phyloP scores from a whole-genome alignment of 176 grass and related monocot species.

The Eragrostis nindensis region DNA sequence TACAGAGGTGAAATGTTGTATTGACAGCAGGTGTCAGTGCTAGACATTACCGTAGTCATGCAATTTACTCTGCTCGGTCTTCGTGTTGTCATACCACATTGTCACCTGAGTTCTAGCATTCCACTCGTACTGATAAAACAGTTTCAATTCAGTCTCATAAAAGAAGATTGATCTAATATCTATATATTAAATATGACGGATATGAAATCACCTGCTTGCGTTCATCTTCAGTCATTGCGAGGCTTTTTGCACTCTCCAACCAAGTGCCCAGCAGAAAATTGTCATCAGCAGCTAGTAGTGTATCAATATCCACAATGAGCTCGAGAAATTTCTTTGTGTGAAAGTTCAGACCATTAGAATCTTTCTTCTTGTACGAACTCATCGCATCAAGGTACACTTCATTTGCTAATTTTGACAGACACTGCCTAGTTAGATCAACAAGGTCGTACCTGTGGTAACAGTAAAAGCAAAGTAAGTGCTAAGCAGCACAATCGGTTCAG shows the following conservation, averaged over 20 bases:
- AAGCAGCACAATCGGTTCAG: neutral
- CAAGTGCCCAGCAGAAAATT: conserved; percentile 95
- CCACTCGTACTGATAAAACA: conserved; percentile 77
- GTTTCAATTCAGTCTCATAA: conserved; percentile 10
- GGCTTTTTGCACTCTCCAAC: conserved; percentile 86
- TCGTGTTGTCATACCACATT: conserved; percentile 96
- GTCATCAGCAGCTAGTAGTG: conserved; percentile 77
- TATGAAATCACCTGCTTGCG: conserved; percentile 59
- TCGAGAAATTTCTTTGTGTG: conserved; percentile 78
- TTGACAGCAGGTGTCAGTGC: neutral
- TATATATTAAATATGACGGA: conserved; percentile 9
- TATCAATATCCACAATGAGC: conserved; percentile 79
- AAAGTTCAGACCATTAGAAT: conserved; percentile 53
- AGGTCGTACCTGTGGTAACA: conserved; percentile 80
- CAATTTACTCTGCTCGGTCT: conserved; percentile 83
- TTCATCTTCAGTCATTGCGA: conserved; percentile 59
- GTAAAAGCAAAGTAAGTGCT: conserved; percentile 6
- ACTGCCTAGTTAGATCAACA: conserved; percentile 87
- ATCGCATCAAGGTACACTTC: conserved; percentile 77
- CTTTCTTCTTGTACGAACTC: conserved; percentile 60
- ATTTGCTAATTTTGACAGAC: conserved; percentile 91
- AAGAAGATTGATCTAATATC: neutral
- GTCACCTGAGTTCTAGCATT: conserved; percentile 97
- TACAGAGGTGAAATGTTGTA: neutral
- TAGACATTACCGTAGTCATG: conserved; percentile 83